A percentile compares a stretch with the other conserved stretches of the same genome.
phyloP scores from a whole-genome alignment of 148 eudicot species.

The Silene conica region DNA sequence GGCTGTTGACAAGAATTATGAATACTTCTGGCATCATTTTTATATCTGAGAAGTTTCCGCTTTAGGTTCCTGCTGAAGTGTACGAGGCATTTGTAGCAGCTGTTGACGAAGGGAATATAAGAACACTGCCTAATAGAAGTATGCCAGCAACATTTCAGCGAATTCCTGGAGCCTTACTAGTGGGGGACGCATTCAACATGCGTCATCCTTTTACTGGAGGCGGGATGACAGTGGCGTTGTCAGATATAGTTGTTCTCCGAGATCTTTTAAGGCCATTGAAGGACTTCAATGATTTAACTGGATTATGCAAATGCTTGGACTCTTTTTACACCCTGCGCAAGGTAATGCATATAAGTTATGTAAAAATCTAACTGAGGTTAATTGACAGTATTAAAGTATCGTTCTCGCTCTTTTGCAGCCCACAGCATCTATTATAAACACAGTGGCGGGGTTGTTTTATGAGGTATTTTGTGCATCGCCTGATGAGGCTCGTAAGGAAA shows the following conservation, averaged over 20 bases:
- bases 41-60: too few species aligned
- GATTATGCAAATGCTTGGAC: slow-evolving; percentile 53
- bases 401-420: slow-evolving; percentile 47
- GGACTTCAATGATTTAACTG: slow-evolving; percentile 47
- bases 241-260: slow-evolving; percentile 58
- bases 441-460: slow-evolving; percentile 72
- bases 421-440: slow-evolving; percentile 70
- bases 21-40: too few species aligned
- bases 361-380: background rate
- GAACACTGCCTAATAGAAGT: slow-evolving; percentile 73
- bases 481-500: slow-evolving; percentile 65
- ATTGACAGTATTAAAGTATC: background rate
- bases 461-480: slow-evolving; percentile 77
- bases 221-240: slow-evolving; percentile 87
- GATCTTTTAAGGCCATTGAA: slow-evolving; percentile 61
- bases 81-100: slow-evolving; percentile 61
- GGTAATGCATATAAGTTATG: slow-evolving; percentile 38
- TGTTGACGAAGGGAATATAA: slow-evolving; percentile 61
- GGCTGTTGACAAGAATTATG: background rate
- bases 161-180: slow-evolving; percentile 73
- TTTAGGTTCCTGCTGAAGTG: slow-evolving; percentile 59
- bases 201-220: slow-evolving; percentile 91
- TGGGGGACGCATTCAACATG: slow-evolving; percentile 94
- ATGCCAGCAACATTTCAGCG: slow-evolving; percentile 76
- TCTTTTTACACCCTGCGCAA: slow-evolving; percentile 78